Evolutionary conservation across 2,329 filamentous ascomycete species (phyloP).

Genomic region (Colletotrichum aenigma): DNA sequence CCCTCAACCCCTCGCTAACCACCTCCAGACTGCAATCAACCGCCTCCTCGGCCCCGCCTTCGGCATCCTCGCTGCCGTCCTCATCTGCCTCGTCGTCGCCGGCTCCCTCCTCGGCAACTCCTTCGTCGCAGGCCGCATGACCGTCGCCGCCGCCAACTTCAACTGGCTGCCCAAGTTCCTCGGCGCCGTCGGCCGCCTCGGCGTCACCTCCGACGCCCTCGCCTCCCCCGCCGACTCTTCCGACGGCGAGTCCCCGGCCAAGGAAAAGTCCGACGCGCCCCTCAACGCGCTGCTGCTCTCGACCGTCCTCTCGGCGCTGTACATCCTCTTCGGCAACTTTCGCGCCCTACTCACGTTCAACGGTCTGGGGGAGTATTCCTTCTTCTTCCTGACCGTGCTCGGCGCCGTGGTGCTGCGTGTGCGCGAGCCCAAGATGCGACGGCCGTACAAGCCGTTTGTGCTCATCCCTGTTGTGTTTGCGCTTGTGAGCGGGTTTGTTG

Average conservation of each 20-base stretch:
- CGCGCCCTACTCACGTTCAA: slow-evolving; percentile 65
- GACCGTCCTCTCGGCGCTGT: slow-evolving; percentile 54
- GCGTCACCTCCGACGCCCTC: slow-evolving; percentile 25
- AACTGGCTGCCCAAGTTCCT: slow-evolving; percentile 54
- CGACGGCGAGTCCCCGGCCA: neutral
- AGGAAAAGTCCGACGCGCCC: slow-evolving; percentile 49
- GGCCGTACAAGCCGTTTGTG: slow-evolving; percentile 61
- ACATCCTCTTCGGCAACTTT: slow-evolving; percentile 66
- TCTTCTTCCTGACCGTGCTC: slow-evolving; percentile 67
- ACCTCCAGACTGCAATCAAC: slow-evolving; percentile 55
- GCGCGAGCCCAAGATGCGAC: slow-evolving; percentile 55
- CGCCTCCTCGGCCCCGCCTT: slow-evolving; percentile 57
- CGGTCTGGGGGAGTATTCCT: slow-evolving; percentile 64
- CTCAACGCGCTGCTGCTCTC: slow-evolving; percentile 59
- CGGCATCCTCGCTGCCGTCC: slow-evolving; percentile 56
- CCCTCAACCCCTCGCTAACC: neutral
- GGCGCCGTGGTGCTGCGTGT: slow-evolving; percentile 61
- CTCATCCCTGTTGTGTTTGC: slow-evolving; percentile 57
- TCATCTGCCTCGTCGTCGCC: slow-evolving; percentile 66
- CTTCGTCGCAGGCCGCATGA: slow-evolving; percentile 66
- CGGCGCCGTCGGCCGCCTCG: slow-evolving; percentile 47
- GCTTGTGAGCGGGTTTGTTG: slow-evolving; percentile 63
- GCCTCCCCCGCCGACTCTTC: neutral
- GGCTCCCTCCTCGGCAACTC: slow-evolving; percentile 67
- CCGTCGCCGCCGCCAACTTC: slow-evolving; percentile 60